Evolutionary conservation across 768 basidiomycete species (phyloP), one percentile per base, ranked within the genome.

Genomic region (Austroboletus eburneus): DNA sequence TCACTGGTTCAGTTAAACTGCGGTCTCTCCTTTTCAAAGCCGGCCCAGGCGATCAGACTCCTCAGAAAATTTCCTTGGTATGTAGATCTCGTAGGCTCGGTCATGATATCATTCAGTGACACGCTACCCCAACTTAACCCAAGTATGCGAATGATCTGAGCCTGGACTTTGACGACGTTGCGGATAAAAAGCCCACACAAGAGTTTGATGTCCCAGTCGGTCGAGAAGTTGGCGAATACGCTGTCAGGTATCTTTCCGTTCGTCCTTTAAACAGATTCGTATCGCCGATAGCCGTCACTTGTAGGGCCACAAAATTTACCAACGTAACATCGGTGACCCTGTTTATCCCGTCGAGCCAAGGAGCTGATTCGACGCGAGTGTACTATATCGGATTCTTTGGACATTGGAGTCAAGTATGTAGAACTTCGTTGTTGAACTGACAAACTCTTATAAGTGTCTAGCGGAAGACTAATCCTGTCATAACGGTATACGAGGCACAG

Each of bases 361-460:
- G 89, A 25, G 87, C 86, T 10, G 86, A 91, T 13, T 80, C 78
- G 0, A 81, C 79, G 0, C 75, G 81, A 22, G 69, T 95, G 9
- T 94, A 89, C 58, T 95, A 92, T 58, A 61, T 95, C 21, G 91
- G 92, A 13, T 84, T 95, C 59, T 70, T 90, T 16, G 93, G 93
- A 2, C 77, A 80, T 27, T 91, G 86, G 84, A 79, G 76, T 39
- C 80, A 89, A 73, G 88, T 86, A 62, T n/a, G 66, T 27, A 6
- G 6, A 13, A 12, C 25, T 8, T 13, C 9, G 23, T n/a, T 29
- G 21, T n/a, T 25, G 20, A n/a, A 18, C 39, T 14, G 3, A 37
- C 23, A 30, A 16, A 33, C 24, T 36, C 16, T 37, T 22, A 53
- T 36, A 42, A n/a, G 18, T 34, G 43, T 33, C 13, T 56, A 94